Base-by-base conservation (phyloP, 2,329 filamentous ascomycete genomes). In the Cercospora sesami region DNA sequence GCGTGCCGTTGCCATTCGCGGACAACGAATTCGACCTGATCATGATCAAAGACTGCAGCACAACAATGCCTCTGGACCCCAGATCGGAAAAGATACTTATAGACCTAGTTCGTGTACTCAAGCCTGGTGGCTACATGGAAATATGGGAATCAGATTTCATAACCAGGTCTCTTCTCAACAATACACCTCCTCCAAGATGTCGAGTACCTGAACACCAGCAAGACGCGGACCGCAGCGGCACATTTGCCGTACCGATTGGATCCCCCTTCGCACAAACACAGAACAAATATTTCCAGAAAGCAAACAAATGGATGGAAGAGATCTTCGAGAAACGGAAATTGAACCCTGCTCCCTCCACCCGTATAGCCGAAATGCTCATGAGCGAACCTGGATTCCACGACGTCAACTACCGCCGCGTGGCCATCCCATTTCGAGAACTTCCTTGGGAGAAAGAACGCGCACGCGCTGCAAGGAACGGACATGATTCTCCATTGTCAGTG, bases 61-160 rank as follows among this genome's bases (percentile, higher is more conserved):
- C 95, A 71, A 86, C 87, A n/a, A 84, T 90, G 7, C 86, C 86
- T 28, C 81, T 86, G 55, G 83, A 83, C 4, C 78, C 78, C 18
- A 82, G 87, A 66, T 86, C 89, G 36, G 82, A 85, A 55, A 78
- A 79, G 26, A 81, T 87, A n/a, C 77, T 89, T 67, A 90, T 92
- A 71, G 93, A 97, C 76, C 90, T 89, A 69, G 81, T 94, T 57
- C 90, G 94, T 18, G 81, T 96, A 12, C 82, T 97, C 39, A 89
- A 86, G 72, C 89, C 91, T 0, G 93, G 92, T 16, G 94, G 94
- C 4, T 87, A 88, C 1, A 76, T 97, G 28, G 94, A 97, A 77
- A 85, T 96, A 16, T 97, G 94, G 94, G 94, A 97, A 72, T 90
- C 90, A 5, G 94, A 97, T 79, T 89, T 93, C 76, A 86, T 90